Conservation (phyloP, 2,329 filamentous ascomycete genomes). For the Colletotrichum sansevieriae region DNA sequence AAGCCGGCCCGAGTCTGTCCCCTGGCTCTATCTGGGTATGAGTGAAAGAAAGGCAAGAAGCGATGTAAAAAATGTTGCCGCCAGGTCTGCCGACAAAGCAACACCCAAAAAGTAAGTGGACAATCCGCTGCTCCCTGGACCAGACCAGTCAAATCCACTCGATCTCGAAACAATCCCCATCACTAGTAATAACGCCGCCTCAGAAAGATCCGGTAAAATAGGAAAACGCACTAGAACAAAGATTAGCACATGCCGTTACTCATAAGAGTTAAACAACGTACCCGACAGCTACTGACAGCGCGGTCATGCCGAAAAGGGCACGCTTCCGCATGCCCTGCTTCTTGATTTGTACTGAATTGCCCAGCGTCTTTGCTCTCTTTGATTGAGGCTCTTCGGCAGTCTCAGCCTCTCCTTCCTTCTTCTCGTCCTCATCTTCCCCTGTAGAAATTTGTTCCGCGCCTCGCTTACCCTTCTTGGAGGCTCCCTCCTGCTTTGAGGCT, state of each 20-base stretch:
- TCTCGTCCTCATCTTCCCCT: slow-evolving; percentile 70
- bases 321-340: slow-evolving; percentile 89
- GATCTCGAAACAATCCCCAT: slow-evolving; percentile 4
- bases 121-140: slow-evolving; percentile 24
- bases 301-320: slow-evolving; percentile 86
- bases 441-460: slow-evolving; percentile 79
- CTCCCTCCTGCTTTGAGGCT: slow-evolving; percentile 60
- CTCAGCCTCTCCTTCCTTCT: slow-evolving; percentile 57
- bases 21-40: slow-evolving; percentile 41
- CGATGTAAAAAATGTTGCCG: slow-evolving; percentile 34
- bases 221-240: slow-evolving; percentile 56
- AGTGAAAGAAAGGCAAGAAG: slow-evolving; percentile 41
- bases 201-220: slow-evolving; percentile 66
- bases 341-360: slow-evolving; percentile 72
- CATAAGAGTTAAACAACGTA: slow-evolving; percentile 52
- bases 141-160: slow-evolving; percentile 26
- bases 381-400: slow-evolving; percentile 60
- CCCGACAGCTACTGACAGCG: slow-evolving; percentile 86
- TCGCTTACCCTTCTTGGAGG: slow-evolving; percentile 71
- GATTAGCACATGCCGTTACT: background rate
- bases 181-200: slow-evolving; percentile 21
- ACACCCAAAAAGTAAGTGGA: slow-evolving; percentile 25
- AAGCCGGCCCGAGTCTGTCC: slow-evolving; percentile 35
- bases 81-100: slow-evolving; percentile 30
- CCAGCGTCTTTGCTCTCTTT: slow-evolving; percentile 86